A percentile compares a stretch with the other conserved stretches of the same genome.
Evolutionary conservation across 345 rosid species (phyloP).

Genomic region (Punica granatum): DNA sequence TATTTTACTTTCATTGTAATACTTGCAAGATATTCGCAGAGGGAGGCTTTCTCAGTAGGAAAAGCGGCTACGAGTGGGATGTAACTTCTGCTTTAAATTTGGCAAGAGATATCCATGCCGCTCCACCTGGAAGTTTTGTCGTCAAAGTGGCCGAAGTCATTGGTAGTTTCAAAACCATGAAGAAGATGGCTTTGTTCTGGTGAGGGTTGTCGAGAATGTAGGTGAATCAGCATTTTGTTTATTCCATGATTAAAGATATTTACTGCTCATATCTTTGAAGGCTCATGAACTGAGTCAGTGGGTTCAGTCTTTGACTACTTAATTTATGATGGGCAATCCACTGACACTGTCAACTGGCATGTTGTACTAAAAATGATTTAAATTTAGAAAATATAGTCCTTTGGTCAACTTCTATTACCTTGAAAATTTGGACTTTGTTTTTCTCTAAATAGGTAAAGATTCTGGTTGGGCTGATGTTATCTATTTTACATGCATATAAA

Average conservation of each 20-base stretch:
- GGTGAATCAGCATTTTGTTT: too few relatives aligned
- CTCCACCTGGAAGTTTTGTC: slow-evolving; percentile 70
- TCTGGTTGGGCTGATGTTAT: slow-evolving; percentile 14
- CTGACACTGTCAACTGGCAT: too few relatives aligned
- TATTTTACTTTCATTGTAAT: slow-evolving; percentile 55
- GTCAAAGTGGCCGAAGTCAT: slow-evolving; percentile 87
- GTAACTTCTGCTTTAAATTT: slow-evolving; percentile 33
- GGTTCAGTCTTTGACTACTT: too few relatives aligned
- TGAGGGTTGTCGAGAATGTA: slow-evolving; percentile 66
- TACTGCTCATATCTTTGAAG: too few relatives aligned
- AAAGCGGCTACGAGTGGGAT: slow-evolving; percentile 40
- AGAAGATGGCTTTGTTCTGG: slow-evolving; percentile 84
- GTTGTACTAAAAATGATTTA: too few relatives aligned
- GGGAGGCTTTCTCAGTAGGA: slow-evolving; percentile 69
- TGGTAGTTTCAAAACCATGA: slow-evolving; percentile 74
- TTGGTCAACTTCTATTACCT: neutral
- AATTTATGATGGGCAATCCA: too few relatives aligned
- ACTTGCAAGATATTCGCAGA: slow-evolving; percentile 76
- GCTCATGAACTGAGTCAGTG: too few relatives aligned
- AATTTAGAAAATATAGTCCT: too few relatives aligned
- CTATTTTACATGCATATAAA: slow-evolving; percentile 5
- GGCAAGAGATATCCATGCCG: slow-evolving; percentile 74
- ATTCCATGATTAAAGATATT: too few relatives aligned
- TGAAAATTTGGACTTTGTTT: neutral
- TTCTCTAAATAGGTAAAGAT: too few relatives aligned